Evolutionary conservation across 2,329 filamentous ascomycete species (phyloP), one percentile per base, ranked within the genome.

Genomic region (Pseudocercospora fijiensis): DNA sequence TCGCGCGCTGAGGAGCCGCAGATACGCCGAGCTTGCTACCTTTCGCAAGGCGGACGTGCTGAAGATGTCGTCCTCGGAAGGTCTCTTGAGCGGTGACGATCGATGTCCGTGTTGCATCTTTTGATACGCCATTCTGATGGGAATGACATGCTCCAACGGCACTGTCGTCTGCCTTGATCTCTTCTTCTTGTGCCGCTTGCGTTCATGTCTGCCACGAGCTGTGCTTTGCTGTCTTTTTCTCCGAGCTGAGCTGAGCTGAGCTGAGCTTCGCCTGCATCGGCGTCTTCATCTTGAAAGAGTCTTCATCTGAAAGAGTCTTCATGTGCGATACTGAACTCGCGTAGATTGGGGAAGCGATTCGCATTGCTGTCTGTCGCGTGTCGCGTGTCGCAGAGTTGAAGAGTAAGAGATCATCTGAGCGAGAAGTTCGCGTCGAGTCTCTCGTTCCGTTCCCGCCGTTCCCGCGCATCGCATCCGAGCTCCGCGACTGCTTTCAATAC

Each of bases 1-100:
- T 24, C 68, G 70, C 9, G 68, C 59, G 28, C 64, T 66, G 58
- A 62, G 67, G 41, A 69, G 49, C 6, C 65, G 65, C 24, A 43
- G 37, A 28, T 62, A 58, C 9, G 55, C 27, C 9, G 62, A 57
- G 2, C 62, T 66, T 18, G 52, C 53, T 16, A 61, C 45, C 37
- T 63, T 58, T 26, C 55, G 51, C 57, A 57, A 61, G 45, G 53
- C 58, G 11, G 61, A 61, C 22, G 60, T 62, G 47, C 57, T 41
- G 51, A 58, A 60, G n/a, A 63, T 58, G 58, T 64, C 62, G 18
- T 59, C 60, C 33, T 47, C 61, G 37, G 16, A 30, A 57, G 47
- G 27, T 9, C 61, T 49, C 52, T 66, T 65, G 20, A 27, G n/a
- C 10, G 41, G 37, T 20, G 58, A 53, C 10, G 55, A 28, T 22